These are phyloP conservation scores for Alternaria viburni DNA, from an alignment of 2,329 filamentous ascomycete species.

Conservation along the genomic window DNA sequence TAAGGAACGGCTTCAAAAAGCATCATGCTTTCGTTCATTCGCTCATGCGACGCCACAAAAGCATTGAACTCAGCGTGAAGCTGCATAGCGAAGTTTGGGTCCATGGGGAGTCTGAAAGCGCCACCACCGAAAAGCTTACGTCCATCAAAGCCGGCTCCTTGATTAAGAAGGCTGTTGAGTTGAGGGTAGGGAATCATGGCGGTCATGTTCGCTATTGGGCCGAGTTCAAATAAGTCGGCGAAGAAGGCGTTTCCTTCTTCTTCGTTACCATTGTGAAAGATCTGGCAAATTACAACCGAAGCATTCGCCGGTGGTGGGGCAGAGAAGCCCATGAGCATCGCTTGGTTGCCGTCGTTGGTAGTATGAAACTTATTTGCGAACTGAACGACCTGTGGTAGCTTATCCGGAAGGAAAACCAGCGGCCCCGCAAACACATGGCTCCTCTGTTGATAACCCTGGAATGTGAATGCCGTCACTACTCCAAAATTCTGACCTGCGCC, in stretches of 20 bases:
- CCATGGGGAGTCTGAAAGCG: constrained; percentile 44
- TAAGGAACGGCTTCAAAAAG: constrained; percentile 40
- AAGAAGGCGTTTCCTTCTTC: constrained; percentile 36
- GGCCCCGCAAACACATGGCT: constrained; percentile 46
- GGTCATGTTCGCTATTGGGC: constrained; percentile 31
- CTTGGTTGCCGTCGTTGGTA: constrained; percentile 38
- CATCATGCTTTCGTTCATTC: constrained; percentile 35
- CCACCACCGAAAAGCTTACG: constrained; percentile 48
- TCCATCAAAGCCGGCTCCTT: constrained; percentile 39
- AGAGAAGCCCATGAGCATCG: constrained; percentile 34
- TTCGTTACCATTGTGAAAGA: constrained; percentile 47
- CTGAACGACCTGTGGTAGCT: constrained; percentile 31
- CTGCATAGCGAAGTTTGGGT: constrained; percentile 25
- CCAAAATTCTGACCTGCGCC: constrained; percentile 48
- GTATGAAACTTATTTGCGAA: constrained; percentile 41
- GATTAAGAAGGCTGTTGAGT: constrained; percentile 44
- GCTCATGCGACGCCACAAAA: constrained; percentile 32
- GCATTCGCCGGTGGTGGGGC: constrained; percentile 36
- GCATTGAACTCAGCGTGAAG: constrained; percentile 35
- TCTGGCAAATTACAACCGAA: constrained; percentile 35
- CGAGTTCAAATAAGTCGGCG: constrained; percentile 33
- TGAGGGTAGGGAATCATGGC: constrained; percentile 40
- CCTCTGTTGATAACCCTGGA: constrained; percentile 41
- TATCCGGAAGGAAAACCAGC: constrained; percentile 44
- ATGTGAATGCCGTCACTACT: constrained; percentile 52